phyloP scores from a whole-genome alignment of 2,329 filamentous ascomycete species.

The Talaromyces albobiverticillius region DNA sequence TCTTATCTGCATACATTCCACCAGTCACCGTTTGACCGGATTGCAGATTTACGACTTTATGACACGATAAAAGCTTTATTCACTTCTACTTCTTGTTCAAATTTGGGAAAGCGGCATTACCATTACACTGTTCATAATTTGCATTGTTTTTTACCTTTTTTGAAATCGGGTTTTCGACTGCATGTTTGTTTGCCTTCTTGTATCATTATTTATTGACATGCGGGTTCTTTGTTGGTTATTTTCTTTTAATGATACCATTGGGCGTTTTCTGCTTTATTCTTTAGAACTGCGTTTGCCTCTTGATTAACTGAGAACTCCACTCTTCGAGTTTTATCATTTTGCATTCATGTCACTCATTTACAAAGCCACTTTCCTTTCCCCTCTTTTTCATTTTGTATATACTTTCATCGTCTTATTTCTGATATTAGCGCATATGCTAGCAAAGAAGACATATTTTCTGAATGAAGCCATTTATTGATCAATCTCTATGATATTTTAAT shows the following conservation, averaged over 20 bases:
- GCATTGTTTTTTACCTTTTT: neutral
- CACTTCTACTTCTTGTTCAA: neutral
- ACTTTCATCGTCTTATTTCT: too few relatives aligned
- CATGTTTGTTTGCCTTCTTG: neutral
- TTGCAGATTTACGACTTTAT: conserved; percentile 17
- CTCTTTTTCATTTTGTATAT: too few relatives aligned
- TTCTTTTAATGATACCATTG: conserved; percentile 15
- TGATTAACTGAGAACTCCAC: neutral
- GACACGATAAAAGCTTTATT: conserved; percentile 10
- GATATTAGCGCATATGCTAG: too few relatives aligned
- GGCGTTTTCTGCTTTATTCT: conserved; percentile 11
- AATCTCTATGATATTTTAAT: too few relatives aligned
- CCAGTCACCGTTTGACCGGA: conserved; percentile 15
- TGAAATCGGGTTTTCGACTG: too few relatives aligned
- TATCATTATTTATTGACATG: conserved; percentile 4
- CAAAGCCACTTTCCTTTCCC: too few relatives aligned
- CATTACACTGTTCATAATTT: conserved; percentile 6
- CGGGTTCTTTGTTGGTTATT: neutral
- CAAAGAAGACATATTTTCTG: too few relatives aligned
- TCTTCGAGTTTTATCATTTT: too few relatives aligned
- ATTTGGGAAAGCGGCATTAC: conserved; percentile 11
- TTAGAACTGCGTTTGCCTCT: too few relatives aligned
- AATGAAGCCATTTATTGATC: too few relatives aligned
- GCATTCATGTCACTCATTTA: too few relatives aligned
- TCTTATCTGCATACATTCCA: conserved; percentile 6